Conservation (phyloP, 75 land plant genomes). For the Ceratopteris richardii region DNA sequence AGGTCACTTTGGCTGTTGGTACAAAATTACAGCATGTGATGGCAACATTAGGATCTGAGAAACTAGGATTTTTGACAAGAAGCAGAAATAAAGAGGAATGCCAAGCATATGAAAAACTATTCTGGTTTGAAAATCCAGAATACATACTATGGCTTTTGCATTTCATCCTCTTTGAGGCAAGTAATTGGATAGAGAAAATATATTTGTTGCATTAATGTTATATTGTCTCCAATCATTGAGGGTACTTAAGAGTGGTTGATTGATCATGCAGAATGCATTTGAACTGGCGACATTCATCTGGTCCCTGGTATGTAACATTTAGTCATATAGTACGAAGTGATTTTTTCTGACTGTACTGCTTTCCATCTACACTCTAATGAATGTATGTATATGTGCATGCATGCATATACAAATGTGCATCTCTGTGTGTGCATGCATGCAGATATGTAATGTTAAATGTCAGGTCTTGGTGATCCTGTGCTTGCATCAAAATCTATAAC, state of each 20-base stretch:
- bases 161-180: slow-evolving; percentile 86
- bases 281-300: slow-evolving; percentile 95
- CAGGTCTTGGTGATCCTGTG: too few relatives aligned
- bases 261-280: slow-evolving; percentile 91
- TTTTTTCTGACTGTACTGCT: too few relatives aligned
- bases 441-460: too few relatives aligned
- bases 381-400: too few relatives aligned
- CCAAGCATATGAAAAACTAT: slow-evolving; percentile 72
- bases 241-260: too few relatives aligned
- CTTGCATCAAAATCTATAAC: too few relatives aligned
- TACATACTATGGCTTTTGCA: slow-evolving; percentile 67
- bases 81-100: slow-evolving; percentile 17
- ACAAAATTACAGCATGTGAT: slow-evolving; percentile 84
- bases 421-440: too few relatives aligned
- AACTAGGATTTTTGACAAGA: slow-evolving; percentile 28
- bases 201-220: too few relatives aligned
- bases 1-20: slow-evolving; percentile 80
- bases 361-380: too few relatives aligned
- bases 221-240: too few relatives aligned
- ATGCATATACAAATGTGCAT: too few relatives aligned
- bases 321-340: too few relatives aligned
- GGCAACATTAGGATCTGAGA: slow-evolving; percentile 75
- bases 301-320: slow-evolving; percentile 85
- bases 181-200: not conserved
- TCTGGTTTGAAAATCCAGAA: slow-evolving; percentile 90